A percentile compares a stretch with the other conserved stretches of the same genome.
These are phyloP conservation scores for Epichloe sp. DNA, from an alignment of 2,329 filamentous ascomycete genomes.

Conservation along the genomic window DNA sequence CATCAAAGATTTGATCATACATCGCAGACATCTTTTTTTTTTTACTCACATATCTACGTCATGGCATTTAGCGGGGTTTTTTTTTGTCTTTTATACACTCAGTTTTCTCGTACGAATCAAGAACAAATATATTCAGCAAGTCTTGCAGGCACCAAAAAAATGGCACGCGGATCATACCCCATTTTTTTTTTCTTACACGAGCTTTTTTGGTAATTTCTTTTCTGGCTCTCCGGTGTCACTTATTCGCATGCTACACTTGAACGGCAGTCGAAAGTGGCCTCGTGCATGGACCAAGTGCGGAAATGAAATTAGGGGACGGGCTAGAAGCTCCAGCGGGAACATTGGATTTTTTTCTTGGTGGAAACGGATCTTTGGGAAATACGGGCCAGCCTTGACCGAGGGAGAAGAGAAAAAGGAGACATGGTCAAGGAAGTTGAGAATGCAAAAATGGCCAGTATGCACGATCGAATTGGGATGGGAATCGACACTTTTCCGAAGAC, in stretches of 20 bases:
- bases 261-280: constrained; percentile 7
- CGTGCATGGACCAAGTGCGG: constrained; percentile 7
- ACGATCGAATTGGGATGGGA: background rate
- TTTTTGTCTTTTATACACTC: constrained; percentile 3
- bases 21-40: background rate
- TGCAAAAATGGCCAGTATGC: constrained; percentile 15
- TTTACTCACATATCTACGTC: constrained; percentile 19
- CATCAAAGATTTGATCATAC: background rate
- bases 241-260: constrained; percentile 13
- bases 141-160: constrained; percentile 28
- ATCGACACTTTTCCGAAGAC: background rate
- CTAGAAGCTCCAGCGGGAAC: constrained; percentile 1
- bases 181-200: constrained; percentile 9
- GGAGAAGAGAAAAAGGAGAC: background rate
- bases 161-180: constrained; percentile 25
- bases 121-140: constrained; percentile 17
- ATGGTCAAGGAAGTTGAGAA: constrained; percentile 17
- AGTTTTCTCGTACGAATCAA: constrained; percentile 14
- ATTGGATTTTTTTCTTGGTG: constrained; percentile 9
- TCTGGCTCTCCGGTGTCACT: constrained; percentile 9
- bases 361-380: constrained; percentile 14
- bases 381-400: constrained; percentile 14
- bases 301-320: constrained; percentile 6
- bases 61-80: constrained; percentile 34
- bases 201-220: constrained; percentile 11